Evolutionary conservation across 2,329 filamentous ascomycete genomes (phyloP), one percentile per base, ranked within the genome.

Genomic region (Xylariomycetidae sp.): DNA sequence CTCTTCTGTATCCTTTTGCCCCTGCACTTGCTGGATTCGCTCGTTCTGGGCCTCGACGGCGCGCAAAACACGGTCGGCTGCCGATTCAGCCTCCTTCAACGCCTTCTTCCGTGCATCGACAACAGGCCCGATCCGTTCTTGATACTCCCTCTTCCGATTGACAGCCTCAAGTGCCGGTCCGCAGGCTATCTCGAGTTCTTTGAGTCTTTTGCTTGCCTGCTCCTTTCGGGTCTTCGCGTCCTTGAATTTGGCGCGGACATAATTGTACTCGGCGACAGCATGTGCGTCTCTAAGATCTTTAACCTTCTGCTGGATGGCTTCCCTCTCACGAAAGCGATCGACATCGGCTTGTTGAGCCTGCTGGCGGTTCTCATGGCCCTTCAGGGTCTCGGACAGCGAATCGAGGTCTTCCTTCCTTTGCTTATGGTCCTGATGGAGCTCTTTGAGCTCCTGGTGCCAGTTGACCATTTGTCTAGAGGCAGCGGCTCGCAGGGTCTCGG

Each of bases 401-500:
- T 75, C 68, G 19, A 77, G 70, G 33, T 75, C 67, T 13, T 67
- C 59, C 44, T 82, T 70, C 2, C 82, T 48, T 15, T 69, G 66
- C 48, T 84, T 88, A 52, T 92, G 79, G 19, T 79, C 68, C 31
- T 67, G 74, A 39, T 88, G 78, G 25, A 90, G 61, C 2, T 65
- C 65, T 52, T 85, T 92, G 13, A 98, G 70, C 39, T 79, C 59
- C 3, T 79, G 70, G 54, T 96, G 89, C 77, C 79, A 86, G 15
- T 76, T 61, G 5, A 85, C 70, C 76, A 96, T 89, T 40, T 93
- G 68, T 28, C 81, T 71, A 0, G 85, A 80, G 0, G 89, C 92
- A 6, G 88, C 89, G 20, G 92, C 92, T 52, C 88, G 79, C 42
- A 95, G 79, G 0, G 92, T 98, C 49, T 92, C 85, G 38, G 79